Conservation (phyloP, 192 early-diverging fungal genomes). For the Coemansia sp. region DNA sequence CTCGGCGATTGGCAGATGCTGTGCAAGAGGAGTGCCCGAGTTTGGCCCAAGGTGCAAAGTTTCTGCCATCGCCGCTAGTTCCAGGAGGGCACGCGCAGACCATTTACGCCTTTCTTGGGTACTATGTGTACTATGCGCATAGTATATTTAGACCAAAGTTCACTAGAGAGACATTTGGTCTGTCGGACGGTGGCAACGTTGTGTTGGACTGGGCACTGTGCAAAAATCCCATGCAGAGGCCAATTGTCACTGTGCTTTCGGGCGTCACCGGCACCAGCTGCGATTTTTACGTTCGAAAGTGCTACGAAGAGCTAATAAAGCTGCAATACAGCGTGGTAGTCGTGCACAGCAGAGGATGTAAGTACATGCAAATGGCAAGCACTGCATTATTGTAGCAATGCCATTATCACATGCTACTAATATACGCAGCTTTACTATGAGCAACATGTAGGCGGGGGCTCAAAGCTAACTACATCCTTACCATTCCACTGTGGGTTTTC, state of each 20-base stretch:
- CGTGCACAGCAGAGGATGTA: slow-evolving; percentile 87
- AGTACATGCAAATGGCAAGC: slow-evolving; percentile 9
- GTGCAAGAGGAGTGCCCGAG: slow-evolving; percentile 55
- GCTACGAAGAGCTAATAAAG: slow-evolving; percentile 63
- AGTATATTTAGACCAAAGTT: slow-evolving; percentile 27
- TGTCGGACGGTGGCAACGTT: slow-evolving; percentile 83
- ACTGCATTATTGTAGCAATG: too few relatives aligned
- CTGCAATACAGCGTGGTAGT: slow-evolving; percentile 77
- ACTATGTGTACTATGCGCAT: slow-evolving; percentile 55
- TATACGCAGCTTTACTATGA: background rate
- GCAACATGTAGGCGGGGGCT: slow-evolving; percentile 56
- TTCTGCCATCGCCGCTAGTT: slow-evolving; percentile 70
- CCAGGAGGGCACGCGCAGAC: slow-evolving; percentile 82
- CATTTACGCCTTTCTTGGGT: slow-evolving; percentile 41
- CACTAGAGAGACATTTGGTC: slow-evolving; percentile 59
- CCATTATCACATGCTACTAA: background rate
- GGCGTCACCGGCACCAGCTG: slow-evolving; percentile 91
- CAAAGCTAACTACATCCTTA: slow-evolving; percentile 70
- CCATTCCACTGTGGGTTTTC: slow-evolving; percentile 83
- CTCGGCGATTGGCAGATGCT: slow-evolving; percentile 21
- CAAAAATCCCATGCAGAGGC: slow-evolving; percentile 55
- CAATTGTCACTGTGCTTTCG: slow-evolving; percentile 80
- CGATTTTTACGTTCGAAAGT: slow-evolving; percentile 83
- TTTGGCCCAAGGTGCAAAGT: slow-evolving; percentile 54
- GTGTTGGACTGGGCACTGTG: slow-evolving; percentile 84